Evolutionary conservation across 352 stramenopile genomes (phyloP).

Genomic region (Paralagenidium karlingii): DNA sequence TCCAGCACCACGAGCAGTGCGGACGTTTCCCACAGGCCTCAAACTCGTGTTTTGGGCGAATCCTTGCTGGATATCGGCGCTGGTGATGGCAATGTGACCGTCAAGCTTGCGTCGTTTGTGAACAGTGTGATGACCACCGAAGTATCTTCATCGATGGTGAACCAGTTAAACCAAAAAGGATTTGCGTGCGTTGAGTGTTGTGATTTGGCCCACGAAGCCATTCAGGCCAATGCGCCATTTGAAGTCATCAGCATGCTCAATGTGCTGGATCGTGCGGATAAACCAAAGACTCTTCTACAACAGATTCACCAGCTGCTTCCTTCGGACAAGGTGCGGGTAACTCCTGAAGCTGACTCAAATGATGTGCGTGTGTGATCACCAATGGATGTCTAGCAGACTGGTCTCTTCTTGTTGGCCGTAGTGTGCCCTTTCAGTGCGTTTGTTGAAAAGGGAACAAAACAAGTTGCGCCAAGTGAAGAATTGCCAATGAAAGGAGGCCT

Average conservation of each 20-base stretch:
- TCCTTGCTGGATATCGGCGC: conserved; percentile 72
- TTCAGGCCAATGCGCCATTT: conserved; percentile 55
- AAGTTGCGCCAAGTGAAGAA: conserved; percentile 38
- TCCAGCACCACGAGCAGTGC: conserved; percentile 18
- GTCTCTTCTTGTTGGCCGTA: conserved; percentile 63
- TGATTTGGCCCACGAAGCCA: conserved; percentile 49
- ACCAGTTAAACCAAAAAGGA: conserved; percentile 50
- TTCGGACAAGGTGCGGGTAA: conserved; percentile 33
- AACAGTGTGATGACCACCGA: conserved; percentile 57
- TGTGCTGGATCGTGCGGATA: conserved; percentile 70
- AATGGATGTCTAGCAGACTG: conserved; percentile 7
- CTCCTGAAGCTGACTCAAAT: no score
- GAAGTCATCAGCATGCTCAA: conserved; percentile 81
- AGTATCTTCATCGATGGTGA: conserved; percentile 69
- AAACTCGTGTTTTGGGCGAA: no score
- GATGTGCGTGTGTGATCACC: not conserved
- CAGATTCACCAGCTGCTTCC: conserved; percentile 67
- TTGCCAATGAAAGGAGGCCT: conserved; percentile 57
- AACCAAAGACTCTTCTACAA: conserved; percentile 59
- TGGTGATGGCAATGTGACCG: conserved; percentile 75
- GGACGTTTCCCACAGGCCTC: no score
- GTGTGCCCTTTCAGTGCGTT: conserved; percentile 74
- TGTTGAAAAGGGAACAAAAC: conserved; percentile 63
- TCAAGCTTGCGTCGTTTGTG: conserved; percentile 60
- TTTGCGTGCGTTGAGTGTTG: conserved; percentile 69